These are phyloP conservation scores for Leishmania mexicana DNA, from an alignment of 208 protist genomes.

Conservation along the genomic window DNA sequence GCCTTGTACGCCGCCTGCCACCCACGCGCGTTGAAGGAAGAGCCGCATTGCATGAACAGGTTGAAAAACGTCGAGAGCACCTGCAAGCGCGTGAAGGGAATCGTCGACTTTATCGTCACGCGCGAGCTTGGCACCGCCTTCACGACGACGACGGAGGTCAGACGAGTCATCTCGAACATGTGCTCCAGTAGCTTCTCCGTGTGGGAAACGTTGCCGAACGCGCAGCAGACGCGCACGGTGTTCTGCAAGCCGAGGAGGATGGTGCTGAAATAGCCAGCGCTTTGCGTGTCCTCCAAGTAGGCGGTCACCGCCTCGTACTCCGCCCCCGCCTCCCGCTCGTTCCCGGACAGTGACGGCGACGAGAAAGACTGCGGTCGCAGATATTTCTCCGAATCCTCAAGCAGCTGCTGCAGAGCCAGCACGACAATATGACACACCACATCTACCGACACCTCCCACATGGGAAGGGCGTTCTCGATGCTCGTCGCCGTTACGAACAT, in stretches of 20 bases:
- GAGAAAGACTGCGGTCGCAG: constrained; percentile 16
- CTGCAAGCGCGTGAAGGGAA: constrained; percentile 62
- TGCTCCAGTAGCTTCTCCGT: constrained; percentile 71
- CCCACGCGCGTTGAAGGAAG: constrained; percentile 55
- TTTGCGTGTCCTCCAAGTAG: constrained; percentile 51
- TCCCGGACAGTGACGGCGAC: neutral
- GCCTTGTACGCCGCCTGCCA: constrained; percentile 76
- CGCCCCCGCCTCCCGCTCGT: neutral
- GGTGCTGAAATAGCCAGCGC: constrained; percentile 47
- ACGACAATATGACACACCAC: constrained; percentile 43
- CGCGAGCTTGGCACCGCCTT: constrained; percentile 17
- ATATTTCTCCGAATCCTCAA: constrained; percentile 52
- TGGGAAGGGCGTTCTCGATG: constrained; percentile 87
- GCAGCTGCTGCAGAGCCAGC: constrained; percentile 40
- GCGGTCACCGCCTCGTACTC: constrained; percentile 31
- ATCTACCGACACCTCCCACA: constrained; percentile 85
- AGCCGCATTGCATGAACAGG: constrained; percentile 64
- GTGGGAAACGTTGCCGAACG: constrained; percentile 71
- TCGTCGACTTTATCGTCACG: constrained; percentile 44
- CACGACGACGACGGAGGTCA: constrained; percentile 52
- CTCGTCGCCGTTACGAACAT: constrained; percentile 69
- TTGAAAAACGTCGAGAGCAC: constrained; percentile 69
- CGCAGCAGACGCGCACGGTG: constrained; percentile 76
- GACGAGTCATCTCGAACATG: constrained; percentile 60
- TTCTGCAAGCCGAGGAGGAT: constrained; percentile 64